These are phyloP conservation scores for Juglanconis oblonga DNA, from an alignment of 2,329 filamentous ascomycete species.

Conservation along the genomic window DNA sequence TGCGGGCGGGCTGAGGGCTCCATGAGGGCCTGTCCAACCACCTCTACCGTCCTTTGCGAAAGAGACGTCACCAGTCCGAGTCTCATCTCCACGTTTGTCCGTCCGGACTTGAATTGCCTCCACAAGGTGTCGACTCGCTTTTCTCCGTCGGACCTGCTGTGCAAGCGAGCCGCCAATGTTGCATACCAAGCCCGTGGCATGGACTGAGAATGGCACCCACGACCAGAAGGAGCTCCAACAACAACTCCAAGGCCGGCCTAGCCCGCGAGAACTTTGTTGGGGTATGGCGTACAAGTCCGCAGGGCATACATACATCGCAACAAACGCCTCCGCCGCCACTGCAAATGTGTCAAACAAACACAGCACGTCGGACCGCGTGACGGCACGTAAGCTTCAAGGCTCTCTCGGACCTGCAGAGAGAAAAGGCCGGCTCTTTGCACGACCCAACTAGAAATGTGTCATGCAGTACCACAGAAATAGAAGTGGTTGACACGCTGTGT, in stretches of 20 bases:
- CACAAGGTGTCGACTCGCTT: background rate
- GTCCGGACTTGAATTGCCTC: background rate
- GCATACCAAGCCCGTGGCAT: background rate
- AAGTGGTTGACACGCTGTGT: background rate
- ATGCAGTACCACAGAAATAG: background rate
- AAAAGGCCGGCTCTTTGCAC: background rate
- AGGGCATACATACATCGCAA: background rate
- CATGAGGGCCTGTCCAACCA: background rate
- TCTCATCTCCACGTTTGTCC: background rate
- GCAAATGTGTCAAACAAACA: background rate
- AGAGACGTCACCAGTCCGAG: conserved; percentile 5
- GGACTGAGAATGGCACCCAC: background rate
- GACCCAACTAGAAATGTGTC: background rate
- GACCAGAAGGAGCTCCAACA: background rate
- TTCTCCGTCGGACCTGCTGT: background rate
- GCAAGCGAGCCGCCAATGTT: background rate
- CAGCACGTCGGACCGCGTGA: background rate
- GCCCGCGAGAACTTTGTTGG: background rate
- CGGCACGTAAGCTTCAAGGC: conserved; percentile 4
- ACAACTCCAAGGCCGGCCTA: background rate
- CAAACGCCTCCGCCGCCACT: background rate
- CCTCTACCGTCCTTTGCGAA: background rate
- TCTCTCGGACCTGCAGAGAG: background rate
- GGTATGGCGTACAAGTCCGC: background rate
- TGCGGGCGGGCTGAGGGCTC: background rate